A percentile compares a stretch with the other conserved stretches of the same genome.
phyloP scores from a whole-genome alignment of 805 yeast species.

The Torulaspora maleeae region DNA sequence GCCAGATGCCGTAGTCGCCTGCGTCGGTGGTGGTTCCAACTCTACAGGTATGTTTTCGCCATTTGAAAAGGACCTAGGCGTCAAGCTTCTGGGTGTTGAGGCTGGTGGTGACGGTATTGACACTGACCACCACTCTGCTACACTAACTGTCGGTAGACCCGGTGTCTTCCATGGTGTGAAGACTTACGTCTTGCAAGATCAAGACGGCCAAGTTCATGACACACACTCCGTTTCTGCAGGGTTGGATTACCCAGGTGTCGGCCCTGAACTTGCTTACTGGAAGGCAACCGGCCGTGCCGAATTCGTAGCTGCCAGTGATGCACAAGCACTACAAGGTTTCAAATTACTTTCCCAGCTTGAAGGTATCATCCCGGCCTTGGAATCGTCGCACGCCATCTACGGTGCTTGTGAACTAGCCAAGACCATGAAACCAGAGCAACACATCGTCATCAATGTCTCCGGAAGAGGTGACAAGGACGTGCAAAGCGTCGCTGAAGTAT shows the following conservation, averaged over 20 bases:
- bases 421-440: constrained; percentile 70
- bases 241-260: constrained; percentile 98
- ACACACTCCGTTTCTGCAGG: constrained; percentile 99
- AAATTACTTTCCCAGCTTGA: constrained; percentile 83
- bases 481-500: constrained; percentile 90
- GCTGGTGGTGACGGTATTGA: constrained; percentile 98
- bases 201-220: constrained; percentile 94
- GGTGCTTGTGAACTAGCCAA: constrained; percentile 89
- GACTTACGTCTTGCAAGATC: constrained; percentile 85
- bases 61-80: constrained; percentile 74
- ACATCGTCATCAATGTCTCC: constrained; percentile 82
- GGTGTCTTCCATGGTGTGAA: constrained; percentile 99
- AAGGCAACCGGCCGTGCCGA: constrained; percentile 88
- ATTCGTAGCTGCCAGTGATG: constrained; percentile 88
- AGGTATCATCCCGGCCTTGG: constrained; percentile 98
- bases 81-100: constrained; percentile 86
- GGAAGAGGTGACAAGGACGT: constrained; percentile 99
- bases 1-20: constrained; percentile 93
- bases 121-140: constrained; percentile 87
- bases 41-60: constrained; percentile 95
- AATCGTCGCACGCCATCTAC: constrained; percentile 91
- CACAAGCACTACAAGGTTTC: constrained; percentile 92
- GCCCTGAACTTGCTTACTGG: constrained; percentile 97
- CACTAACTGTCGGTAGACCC: constrained; percentile 88
- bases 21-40: constrained; percentile 99